phyloP scores from a whole-genome alignment of 2,329 filamentous ascomycete species.

The Colletotrichum theobromicola region DNA sequence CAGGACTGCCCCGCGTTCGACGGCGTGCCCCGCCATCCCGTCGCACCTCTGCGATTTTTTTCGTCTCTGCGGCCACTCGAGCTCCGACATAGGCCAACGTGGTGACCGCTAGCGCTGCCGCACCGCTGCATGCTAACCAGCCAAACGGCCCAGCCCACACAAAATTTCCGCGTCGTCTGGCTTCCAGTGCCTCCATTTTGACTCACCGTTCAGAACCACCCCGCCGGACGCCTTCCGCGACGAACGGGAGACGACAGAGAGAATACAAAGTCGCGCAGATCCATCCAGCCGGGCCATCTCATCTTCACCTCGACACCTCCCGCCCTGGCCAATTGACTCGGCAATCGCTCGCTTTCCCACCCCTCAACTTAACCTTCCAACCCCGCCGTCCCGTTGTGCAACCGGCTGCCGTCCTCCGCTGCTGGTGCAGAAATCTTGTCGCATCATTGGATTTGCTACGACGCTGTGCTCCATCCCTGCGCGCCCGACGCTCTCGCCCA shows the following conservation, averaged over 20 bases:
- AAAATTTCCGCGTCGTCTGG: constrained; percentile 11
- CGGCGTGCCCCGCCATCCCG: constrained; percentile 25
- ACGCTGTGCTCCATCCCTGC: constrained; percentile 10
- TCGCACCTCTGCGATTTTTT: not conserved
- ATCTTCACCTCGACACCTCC: not conserved
- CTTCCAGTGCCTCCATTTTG: not conserved
- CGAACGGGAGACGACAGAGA: not conserved
- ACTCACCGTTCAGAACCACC: constrained; percentile 17
- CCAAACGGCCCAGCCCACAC: constrained; percentile 10
- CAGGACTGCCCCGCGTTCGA: constrained; percentile 22
- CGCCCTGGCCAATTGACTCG: constrained; percentile 11
- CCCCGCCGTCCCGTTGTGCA: not conserved
- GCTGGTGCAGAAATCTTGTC: constrained; percentile 9
- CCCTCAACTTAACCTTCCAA: not conserved
- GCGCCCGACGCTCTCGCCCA: constrained; percentile 15
- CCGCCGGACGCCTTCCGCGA: constrained; percentile 14
- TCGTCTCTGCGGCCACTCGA: constrained; percentile 2
- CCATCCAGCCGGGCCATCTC: not conserved
- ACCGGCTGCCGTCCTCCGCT: not conserved
- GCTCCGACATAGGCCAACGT: constrained; percentile 26
- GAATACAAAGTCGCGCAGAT: constrained; percentile 15
- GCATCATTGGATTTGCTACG: constrained; percentile 17
- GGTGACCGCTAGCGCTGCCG: not conserved
- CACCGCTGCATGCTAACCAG: not conserved
- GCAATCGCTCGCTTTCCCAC: not conserved